Conservation (phyloP, 2,329 filamentous ascomycete species). For the Colletotrichum camelliae region DNA sequence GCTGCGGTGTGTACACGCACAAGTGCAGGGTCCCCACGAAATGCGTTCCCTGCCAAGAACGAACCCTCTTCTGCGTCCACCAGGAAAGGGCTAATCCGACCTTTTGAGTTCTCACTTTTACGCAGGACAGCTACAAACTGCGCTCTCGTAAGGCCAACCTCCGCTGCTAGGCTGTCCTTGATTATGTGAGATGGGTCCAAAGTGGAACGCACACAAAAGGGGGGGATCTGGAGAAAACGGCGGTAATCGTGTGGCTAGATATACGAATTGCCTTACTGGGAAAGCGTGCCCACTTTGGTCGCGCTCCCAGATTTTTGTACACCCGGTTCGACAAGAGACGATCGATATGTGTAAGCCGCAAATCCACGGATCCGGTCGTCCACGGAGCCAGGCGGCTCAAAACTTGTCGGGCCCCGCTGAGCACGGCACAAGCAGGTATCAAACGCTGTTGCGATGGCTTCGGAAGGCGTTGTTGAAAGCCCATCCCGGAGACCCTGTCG, state of each 20-base stretch:
- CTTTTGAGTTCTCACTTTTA: not conserved
- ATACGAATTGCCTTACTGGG: conserved; percentile 10
- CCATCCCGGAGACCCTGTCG: not conserved
- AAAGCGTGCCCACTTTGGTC: not conserved
- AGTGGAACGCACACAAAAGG: not conserved
- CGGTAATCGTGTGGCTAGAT: not conserved
- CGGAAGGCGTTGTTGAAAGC: not conserved
- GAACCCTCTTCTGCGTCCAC: not conserved
- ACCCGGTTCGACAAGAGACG: not conserved
- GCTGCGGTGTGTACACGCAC: not conserved
- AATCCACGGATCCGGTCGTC: not conserved
- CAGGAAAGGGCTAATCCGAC: not conserved
- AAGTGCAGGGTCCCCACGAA: not conserved
- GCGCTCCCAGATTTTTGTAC: not conserved
- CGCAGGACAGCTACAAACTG: not conserved
- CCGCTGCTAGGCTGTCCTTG: not conserved
- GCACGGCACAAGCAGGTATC: not conserved
- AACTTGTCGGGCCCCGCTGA: not conserved
- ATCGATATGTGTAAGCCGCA: not conserved
- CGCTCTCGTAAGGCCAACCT: not conserved
- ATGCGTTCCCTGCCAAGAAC: not conserved
- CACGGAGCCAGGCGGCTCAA: not conserved
- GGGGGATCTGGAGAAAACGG: not conserved
- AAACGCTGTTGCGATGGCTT: not conserved
- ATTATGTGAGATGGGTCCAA: conserved; percentile 1